Evolutionary conservation across 192 early-diverging fungal species (phyloP).

Genomic region (Thoreauomyces humboldtii): DNA sequence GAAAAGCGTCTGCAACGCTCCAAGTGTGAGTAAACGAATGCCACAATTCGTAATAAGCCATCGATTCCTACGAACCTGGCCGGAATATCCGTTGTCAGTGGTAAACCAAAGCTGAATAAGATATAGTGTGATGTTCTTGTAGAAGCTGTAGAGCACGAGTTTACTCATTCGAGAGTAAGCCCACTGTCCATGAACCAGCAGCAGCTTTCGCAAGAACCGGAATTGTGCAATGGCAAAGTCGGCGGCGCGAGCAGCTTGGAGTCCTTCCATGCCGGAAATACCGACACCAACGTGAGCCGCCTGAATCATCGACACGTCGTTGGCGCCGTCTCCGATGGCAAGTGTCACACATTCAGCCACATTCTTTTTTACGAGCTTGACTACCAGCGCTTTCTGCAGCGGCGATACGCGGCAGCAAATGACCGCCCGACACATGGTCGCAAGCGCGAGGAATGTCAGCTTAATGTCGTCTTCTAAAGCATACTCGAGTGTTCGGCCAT

Average conservation of each 20-base stretch:
- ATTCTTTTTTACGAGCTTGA: conserved; percentile 95
- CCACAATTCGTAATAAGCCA: background rate
- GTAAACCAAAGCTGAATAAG: conserved; percentile 97
- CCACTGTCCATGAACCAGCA: conserved; percentile 97
- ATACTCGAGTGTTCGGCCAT: conserved; percentile 88
- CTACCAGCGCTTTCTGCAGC: conserved; percentile 96
- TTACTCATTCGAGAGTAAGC: conserved; percentile 94
- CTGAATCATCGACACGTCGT: conserved; percentile 99
- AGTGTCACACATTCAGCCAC: conserved; percentile 78
- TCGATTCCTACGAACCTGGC: conserved; percentile 44
- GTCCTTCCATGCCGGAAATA: conserved; percentile 92
- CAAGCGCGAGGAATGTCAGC: conserved; percentile 81
- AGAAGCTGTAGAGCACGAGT: conserved; percentile 96
- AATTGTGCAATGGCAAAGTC: conserved; percentile 99
- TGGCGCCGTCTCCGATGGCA: conserved; percentile 98
- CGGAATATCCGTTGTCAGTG: conserved; percentile 93
- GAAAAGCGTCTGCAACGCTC: conserved; percentile 95
- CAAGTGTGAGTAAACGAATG: background rate
- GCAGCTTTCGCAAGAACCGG: conserved; percentile 87
- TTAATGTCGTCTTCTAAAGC: conserved; percentile 80
- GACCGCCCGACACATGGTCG: conserved; percentile 90
- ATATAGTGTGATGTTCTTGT: conserved; percentile 99
- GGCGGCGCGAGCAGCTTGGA: conserved; percentile 93
- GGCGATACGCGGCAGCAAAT: conserved; percentile 98
- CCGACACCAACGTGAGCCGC: conserved; percentile 98